Conservation (phyloP, 2,329 filamentous ascomycete species). For the Epichloe hybrida region DNA sequence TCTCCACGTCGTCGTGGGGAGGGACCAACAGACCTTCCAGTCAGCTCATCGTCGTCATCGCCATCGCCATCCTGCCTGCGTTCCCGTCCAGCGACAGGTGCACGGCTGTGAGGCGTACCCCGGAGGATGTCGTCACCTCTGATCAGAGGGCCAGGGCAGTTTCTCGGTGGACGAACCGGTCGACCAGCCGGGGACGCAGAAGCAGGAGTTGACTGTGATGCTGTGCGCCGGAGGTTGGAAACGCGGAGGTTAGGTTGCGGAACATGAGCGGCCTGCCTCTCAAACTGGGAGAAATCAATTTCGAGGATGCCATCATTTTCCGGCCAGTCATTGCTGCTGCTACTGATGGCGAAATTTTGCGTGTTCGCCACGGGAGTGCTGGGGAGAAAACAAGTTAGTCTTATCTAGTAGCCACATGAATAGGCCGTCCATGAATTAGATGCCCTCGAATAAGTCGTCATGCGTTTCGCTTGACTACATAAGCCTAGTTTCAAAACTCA, state of each 20-base stretch:
- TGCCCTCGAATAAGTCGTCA: too few species aligned
- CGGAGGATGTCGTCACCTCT: too few species aligned
- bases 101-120: background rate
- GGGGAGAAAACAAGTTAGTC: background rate
- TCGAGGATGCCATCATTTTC: slow-evolving; percentile 1
- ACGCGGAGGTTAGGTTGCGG: slow-evolving; percentile 2
- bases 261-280: background rate
- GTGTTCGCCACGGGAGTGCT: slow-evolving; percentile 4
- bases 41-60: background rate
- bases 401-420: background rate
- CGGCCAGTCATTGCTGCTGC: background rate
- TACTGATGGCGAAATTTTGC: background rate
- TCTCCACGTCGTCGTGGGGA: slow-evolving; percentile 2
- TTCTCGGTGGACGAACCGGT: background rate
- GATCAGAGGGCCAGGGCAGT: background rate
- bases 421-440: too few species aligned
- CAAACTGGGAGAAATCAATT: slow-evolving; percentile 2
- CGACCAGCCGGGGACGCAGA: background rate
- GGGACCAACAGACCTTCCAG: slow-evolving; percentile 4
- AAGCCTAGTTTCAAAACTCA: background rate
- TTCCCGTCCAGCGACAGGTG: background rate
- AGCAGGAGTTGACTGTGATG: background rate
- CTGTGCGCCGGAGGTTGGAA: background rate
- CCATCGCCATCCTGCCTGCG: background rate
- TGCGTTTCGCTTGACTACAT: background rate